These are phyloP conservation scores for Cetraspora pellucida DNA, from an alignment of 192 early-diverging fungal genomes.

Conservation along the genomic window DNA sequence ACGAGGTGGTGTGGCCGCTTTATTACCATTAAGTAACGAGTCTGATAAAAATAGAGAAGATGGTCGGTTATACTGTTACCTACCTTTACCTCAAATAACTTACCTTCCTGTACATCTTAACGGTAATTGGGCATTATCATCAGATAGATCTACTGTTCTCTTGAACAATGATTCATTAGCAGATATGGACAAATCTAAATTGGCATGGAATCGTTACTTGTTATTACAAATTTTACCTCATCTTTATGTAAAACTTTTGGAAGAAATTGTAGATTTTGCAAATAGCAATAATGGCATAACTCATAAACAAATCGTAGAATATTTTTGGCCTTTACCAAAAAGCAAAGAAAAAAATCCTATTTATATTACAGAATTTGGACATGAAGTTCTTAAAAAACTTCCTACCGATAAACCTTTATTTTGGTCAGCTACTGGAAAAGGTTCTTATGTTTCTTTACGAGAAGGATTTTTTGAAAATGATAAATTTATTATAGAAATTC, in stretches of 20 bases:
- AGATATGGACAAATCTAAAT: background rate
- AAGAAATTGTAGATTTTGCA: slow-evolving; percentile 2
- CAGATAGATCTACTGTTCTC: slow-evolving; percentile 32
- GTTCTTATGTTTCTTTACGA: background rate
- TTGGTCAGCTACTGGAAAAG: background rate
- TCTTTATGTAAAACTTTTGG: background rate
- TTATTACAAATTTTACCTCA: background rate
- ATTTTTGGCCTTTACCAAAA: background rate
- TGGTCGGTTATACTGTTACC: slow-evolving; percentile 38
- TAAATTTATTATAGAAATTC: background rate
- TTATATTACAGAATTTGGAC: background rate
- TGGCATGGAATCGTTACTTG: background rate
- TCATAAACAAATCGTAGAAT: background rate
- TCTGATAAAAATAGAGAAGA: background rate
- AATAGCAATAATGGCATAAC: background rate
- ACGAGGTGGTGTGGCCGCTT: background rate
- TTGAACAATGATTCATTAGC: background rate
- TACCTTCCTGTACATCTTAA: slow-evolving; percentile 42
- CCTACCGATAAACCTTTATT: background rate
- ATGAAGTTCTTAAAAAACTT: background rate
- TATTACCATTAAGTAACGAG: background rate
- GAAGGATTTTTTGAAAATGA: background rate
- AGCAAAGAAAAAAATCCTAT: background rate
- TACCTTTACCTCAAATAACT: slow-evolving; percentile 38
- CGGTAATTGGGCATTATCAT: slow-evolving; percentile 39